Conservation (phyloP, 495 filamentous ascomycete genomes). For the Talaromyces liani region DNA sequence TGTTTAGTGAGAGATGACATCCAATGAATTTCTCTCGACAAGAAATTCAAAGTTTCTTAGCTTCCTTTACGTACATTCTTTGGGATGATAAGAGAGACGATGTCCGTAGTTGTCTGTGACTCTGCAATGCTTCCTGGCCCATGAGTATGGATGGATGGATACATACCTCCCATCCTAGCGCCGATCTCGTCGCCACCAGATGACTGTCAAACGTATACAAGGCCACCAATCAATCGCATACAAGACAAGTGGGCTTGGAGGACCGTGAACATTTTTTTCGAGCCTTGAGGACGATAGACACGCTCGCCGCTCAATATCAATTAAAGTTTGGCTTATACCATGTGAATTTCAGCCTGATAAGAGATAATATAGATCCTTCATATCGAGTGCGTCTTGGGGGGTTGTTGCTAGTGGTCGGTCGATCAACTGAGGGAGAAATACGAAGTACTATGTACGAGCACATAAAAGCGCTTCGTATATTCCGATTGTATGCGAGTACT, state of each 20-base stretch:
- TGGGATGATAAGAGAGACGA: not conserved
- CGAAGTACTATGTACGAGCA: not conserved
- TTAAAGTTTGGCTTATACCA: not conserved
- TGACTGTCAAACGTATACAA: not conserved
- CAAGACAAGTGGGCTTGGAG: not conserved
- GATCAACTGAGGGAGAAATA: not conserved
- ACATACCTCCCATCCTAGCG: not conserved
- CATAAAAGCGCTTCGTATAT: not conserved
- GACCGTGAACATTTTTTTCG: not conserved
- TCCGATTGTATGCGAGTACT: not conserved
- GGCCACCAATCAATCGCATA: not conserved
- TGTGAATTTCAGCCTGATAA: not conserved
- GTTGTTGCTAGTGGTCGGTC: not conserved
- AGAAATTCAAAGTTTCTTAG: not conserved
- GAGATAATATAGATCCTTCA: not conserved
- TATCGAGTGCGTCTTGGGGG: not conserved
- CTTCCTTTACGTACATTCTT: not conserved
- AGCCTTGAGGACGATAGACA: not conserved
- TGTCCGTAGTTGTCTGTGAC: not conserved
- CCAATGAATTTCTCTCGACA: not conserved
- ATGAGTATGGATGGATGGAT: not conserved
- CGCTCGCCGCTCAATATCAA: not conserved
- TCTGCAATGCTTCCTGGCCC: not conserved
- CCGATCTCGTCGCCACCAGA: constrained; percentile 1
- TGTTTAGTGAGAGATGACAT: not conserved